phyloP scores from a whole-genome alignment of 352 stramenopile species.

The Thraustotheca clavata region DNA sequence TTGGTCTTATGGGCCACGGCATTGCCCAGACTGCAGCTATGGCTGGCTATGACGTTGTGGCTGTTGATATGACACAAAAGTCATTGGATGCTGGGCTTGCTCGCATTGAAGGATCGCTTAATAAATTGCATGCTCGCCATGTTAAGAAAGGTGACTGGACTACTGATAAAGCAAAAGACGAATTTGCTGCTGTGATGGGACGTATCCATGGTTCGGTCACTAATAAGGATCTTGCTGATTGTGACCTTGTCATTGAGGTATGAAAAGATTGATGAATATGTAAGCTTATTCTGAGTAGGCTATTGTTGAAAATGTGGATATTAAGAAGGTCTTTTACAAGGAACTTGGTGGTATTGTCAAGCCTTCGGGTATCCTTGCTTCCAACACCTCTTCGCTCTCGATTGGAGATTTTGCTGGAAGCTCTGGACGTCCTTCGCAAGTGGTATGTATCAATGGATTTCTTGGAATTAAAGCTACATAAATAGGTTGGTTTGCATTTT shows the following conservation, averaged over 20 bases:
- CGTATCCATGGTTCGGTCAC: conserved; percentile 88
- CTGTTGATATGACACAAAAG: conserved; percentile 62
- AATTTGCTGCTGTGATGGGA: conserved; percentile 50
- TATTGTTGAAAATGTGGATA: conserved; percentile 96
- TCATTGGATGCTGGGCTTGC: conserved; percentile 77
- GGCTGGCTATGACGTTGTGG: conserved; percentile 79
- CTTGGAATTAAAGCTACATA: not conserved
- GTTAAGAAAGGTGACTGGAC: conserved; percentile 89
- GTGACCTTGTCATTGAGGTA: conserved; percentile 92
- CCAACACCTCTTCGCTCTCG: conserved; percentile 93
- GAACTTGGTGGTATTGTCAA: conserved; percentile 88
- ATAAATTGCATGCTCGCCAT: conserved; percentile 71
- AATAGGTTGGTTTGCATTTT: conserved; percentile 92
- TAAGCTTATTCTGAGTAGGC: conserved; percentile 30
- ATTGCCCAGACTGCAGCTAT: conserved; percentile 91
- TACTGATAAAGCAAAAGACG: conserved; percentile 56
- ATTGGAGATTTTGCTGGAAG: conserved; percentile 93
- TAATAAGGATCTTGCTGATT: conserved; percentile 77
- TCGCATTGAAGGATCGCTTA: conserved; percentile 88
- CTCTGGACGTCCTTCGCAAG: conserved; percentile 85
- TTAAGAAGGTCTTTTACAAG: conserved; percentile 91
- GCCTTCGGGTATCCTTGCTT: conserved; percentile 91
- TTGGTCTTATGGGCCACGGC: conserved; percentile 97
- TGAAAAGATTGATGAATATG: not conserved
- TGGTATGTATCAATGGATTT: conserved; percentile 30